phyloP scores from a whole-genome alignment of 768 basidiomycete genomes.

The Leccinum variicolor region DNA sequence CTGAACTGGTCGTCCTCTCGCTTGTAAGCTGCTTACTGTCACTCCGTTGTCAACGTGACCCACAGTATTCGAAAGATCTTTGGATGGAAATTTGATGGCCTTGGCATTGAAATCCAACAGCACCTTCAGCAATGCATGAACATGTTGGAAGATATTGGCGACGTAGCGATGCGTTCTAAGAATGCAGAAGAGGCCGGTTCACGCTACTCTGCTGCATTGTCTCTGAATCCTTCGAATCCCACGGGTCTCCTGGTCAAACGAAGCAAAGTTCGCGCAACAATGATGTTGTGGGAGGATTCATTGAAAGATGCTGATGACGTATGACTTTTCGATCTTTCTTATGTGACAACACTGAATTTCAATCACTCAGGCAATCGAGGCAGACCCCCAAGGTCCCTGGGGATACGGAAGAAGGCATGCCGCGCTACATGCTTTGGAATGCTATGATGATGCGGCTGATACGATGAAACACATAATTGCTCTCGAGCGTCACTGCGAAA shows the following conservation, averaged over 20 bases:
- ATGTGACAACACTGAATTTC: neutral
- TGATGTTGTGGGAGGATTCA: conserved; percentile 1
- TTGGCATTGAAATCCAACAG: neutral
- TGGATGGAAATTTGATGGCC: conserved; percentile 12
- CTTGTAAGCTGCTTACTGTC: neutral
- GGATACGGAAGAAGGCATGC: conserved; percentile 1
- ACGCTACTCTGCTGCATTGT: too few relatives aligned
- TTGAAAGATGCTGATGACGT: conserved; percentile 1
- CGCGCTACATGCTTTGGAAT: neutral
- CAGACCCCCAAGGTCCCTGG: neutral
- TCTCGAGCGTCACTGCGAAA: too few relatives aligned
- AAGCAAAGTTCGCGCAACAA: neutral
- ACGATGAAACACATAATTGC: neutral
- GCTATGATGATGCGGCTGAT: neutral
- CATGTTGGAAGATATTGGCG: neutral
- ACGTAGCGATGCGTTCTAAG: neutral
- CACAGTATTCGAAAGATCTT: neutral
- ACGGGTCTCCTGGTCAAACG: conserved; percentile 5
- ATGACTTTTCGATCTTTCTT: too few relatives aligned
- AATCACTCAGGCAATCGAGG: neutral
- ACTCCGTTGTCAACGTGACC: neutral
- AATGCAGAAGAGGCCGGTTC: neutral
- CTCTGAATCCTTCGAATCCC: neutral
- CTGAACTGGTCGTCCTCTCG: neutral
- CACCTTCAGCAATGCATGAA: neutral